Evolutionary conservation across 2,329 filamentous ascomycete genomes (phyloP), one percentile per base, ranked within the genome.

Genomic region (Salinomyces thailandicus): DNA sequence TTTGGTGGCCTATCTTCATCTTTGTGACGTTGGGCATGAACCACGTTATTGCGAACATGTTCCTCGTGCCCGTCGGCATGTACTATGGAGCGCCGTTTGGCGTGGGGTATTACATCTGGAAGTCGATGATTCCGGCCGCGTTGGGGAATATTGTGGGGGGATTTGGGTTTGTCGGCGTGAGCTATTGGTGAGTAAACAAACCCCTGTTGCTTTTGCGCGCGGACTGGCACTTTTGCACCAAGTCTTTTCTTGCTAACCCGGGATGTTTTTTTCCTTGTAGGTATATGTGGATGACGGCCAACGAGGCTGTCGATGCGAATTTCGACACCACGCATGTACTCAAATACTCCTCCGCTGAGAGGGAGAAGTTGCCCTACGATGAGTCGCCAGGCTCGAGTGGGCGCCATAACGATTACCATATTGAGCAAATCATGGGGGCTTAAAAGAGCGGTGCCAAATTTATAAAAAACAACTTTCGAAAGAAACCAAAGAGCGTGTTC

Each of bases 11-110:
- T 0, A 69, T 67, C 5, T 71, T 72, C 38, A 66, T 63, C 1
- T 75, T 74, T 42, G 70, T 73, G 12, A 20, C 15, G 4, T 26
- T 36, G 7, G 34, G 34, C 14, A 61, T 73, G 2, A 71, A 75
- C 39, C 72, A 75, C 55, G 69, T 73, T 29, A 62, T 75, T 12
- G 71, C 71, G 16, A 75, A 74, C 42, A 73, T 73, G 45, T 50
- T 52, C 37, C 50, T 53, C 33, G 38, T 55, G 5, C 68, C 71
- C 0, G 49, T 72, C 31, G 68, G 59, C 0, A 72, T 76, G 22
- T 75, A 63, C 56, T 49, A 69, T 0, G 55, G 59, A 0, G 60
- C 67, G 0, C 62, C 66, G 0, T 57, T 75, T 15, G 63, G 55
- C 0, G 62, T 71, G 0, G 59, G 63, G 0, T 56, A 72, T 27